phyloP scores from a whole-genome alignment of 2,329 filamentous ascomycete species.

The Colletotrichum sp. region DNA sequence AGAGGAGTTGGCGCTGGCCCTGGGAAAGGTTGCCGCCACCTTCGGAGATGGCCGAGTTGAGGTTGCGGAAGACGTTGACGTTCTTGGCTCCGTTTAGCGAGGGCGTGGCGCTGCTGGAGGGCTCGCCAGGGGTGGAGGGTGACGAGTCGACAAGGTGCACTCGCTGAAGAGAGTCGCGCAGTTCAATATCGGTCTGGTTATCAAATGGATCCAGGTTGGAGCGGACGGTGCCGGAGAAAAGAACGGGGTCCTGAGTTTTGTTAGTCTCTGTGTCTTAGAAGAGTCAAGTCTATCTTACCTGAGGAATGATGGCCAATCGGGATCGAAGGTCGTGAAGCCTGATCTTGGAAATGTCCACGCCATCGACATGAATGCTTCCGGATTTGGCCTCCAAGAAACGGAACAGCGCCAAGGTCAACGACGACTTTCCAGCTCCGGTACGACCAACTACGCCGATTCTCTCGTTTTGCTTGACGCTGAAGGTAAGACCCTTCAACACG shows the following conservation, averaged over 20 bases:
- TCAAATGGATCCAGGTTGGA: slow-evolving; percentile 81
- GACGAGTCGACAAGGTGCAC: slow-evolving; percentile 68
- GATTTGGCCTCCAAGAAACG: slow-evolving; percentile 74
- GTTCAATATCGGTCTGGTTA: slow-evolving; percentile 70
- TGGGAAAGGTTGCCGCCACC: slow-evolving; percentile 78
- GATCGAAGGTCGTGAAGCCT: slow-evolving; percentile 72
- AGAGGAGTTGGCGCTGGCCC: slow-evolving; percentile 78
- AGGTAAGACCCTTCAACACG: slow-evolving; percentile 72
- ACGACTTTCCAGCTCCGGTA: slow-evolving; percentile 80
- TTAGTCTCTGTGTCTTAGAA: slow-evolving; percentile 6
- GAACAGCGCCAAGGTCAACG: slow-evolving; percentile 77
- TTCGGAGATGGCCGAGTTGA: slow-evolving; percentile 70
- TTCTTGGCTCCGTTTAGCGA: slow-evolving; percentile 48
- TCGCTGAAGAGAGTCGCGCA: slow-evolving; percentile 71
- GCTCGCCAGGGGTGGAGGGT: slow-evolving; percentile 43
- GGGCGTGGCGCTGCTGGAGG: slow-evolving; percentile 33
- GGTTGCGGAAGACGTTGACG: slow-evolving; percentile 68
- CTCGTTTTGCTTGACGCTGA: slow-evolving; percentile 70
- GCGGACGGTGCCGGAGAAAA: slow-evolving; percentile 80
- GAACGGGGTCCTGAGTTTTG: slow-evolving; percentile 68
- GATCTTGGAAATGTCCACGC: slow-evolving; percentile 75
- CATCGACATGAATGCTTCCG: slow-evolving; percentile 74
- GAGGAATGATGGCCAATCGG: slow-evolving; percentile 81
- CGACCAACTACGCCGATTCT: slow-evolving; percentile 79
- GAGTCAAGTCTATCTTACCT: slow-evolving; percentile 31